Conservation (phyloP, 352 stramenopile genomes). For the Phytophthora aleatoria region DNA sequence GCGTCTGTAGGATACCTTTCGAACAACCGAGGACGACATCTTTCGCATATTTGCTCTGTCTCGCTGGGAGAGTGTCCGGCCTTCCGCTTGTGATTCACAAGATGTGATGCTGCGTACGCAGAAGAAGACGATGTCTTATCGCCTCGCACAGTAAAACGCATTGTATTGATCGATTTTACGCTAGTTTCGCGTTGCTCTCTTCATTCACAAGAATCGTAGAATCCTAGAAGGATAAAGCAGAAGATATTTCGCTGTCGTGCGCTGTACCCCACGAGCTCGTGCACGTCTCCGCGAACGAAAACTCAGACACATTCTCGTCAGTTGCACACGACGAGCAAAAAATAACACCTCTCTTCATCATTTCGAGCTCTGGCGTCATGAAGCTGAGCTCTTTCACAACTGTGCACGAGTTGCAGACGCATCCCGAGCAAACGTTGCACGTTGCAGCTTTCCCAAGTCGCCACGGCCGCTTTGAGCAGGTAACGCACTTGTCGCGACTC, state of each 20-base stretch:
- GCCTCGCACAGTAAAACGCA: too few relatives aligned
- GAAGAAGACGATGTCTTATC: too few relatives aligned
- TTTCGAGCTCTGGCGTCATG: slow-evolving; percentile 32
- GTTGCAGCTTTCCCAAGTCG: slow-evolving; percentile 8
- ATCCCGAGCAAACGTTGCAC: slow-evolving; percentile 34
- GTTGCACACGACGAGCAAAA: slow-evolving; percentile 36
- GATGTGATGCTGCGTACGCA: too few relatives aligned
- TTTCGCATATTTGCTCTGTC: too few relatives aligned
- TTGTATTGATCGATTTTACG: too few relatives aligned
- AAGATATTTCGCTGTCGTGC: not conserved
- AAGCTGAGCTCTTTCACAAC: slow-evolving; percentile 35
- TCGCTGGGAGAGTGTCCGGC: too few relatives aligned
- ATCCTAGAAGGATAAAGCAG: not conserved
- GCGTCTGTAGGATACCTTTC: not conserved
- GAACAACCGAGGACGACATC: not conserved
- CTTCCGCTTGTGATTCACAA: too few relatives aligned
- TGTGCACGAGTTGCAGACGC: slow-evolving; percentile 33
- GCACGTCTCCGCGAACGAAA: slow-evolving; percentile 8
- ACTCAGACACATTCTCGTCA: slow-evolving; percentile 10
- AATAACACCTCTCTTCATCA: slow-evolving; percentile 37
- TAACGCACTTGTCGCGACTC: slow-evolving; percentile 12
- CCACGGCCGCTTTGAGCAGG: slow-evolving; percentile 14
- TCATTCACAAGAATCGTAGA: too few relatives aligned
- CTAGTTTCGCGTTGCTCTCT: too few relatives aligned
- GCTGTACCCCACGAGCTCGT: slow-evolving; percentile 2